Conservation (phyloP, 495 filamentous ascomycete species). For the Aspergillus sclerotioniger region DNA sequence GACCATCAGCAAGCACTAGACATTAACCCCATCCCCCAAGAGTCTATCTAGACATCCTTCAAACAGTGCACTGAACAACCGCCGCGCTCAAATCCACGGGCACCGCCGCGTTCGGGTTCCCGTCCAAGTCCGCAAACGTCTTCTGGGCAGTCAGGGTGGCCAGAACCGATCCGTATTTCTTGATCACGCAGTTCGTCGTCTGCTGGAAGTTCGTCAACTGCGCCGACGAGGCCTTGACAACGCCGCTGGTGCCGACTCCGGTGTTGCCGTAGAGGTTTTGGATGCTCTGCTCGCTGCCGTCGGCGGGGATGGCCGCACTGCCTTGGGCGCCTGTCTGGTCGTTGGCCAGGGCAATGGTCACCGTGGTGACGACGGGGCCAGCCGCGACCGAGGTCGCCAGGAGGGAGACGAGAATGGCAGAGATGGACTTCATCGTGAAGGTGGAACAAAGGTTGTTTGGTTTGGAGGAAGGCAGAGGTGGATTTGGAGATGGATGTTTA, state of each 20-base stretch:
- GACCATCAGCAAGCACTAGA: neutral
- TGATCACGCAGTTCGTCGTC: conserved; percentile 19
- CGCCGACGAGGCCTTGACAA: conserved; percentile 19
- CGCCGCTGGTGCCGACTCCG: conserved; percentile 18
- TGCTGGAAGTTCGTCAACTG: conserved; percentile 22
- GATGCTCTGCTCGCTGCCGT: conserved; percentile 16
- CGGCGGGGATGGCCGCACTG: conserved; percentile 16
- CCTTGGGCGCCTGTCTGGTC: conserved; percentile 25
- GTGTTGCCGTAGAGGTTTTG: conserved; percentile 20
- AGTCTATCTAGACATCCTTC: conserved; percentile 22
- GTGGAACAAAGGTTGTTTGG: neutral
- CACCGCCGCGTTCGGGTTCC: conserved; percentile 16
- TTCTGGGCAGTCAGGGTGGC: conserved; percentile 19
- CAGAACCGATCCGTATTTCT: conserved; percentile 14
- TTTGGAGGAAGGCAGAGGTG: neutral
- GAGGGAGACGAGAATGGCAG: conserved; percentile 14
- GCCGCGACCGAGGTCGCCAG: conserved; percentile 19
- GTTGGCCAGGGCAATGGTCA: conserved; percentile 25
- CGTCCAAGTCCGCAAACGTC: conserved; percentile 24
- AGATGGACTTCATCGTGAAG: conserved; percentile 27
- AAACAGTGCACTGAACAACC: conserved; percentile 24
- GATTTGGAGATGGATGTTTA: neutral
- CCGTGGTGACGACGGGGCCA: conserved; percentile 4
- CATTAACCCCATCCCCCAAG: neutral
- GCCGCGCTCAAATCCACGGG: conserved; percentile 21